Base-by-base conservation (phyloP, 306 rosid species). In the Biancaea sappan region DNA sequence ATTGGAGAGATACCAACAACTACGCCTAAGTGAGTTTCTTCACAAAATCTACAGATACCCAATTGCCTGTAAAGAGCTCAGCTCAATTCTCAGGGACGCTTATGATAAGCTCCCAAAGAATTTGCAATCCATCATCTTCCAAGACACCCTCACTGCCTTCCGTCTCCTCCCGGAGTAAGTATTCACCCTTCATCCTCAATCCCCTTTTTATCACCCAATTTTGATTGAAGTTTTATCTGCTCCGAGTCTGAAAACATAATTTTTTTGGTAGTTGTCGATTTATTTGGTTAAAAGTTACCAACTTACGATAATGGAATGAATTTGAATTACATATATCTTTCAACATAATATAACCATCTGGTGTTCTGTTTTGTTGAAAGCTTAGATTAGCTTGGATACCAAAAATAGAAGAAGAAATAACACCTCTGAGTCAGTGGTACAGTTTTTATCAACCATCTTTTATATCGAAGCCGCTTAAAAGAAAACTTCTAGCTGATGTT, bases 91-190 rank as follows among this genome's bases (percentile, higher is more conserved):
- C 8, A 77, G 84, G 41, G 67, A 74, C 25, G 90, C 90, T 78
- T 89, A 82, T 78, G 58, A 62, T 48, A 74, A 85, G 25, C 81
- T 88, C 14, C 94, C 96, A 67, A 94, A 94, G 72, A 79, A 78
- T 85, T 60, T 86, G 63, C 98, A 91, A 77, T 60, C 89, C 61
- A 67, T 85, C 26, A 19, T 94, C 80, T 84, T 82, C 76, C 85
- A 94, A 59, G 94, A 94, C 69, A 74, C 81, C 62, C 88, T 88
- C 84, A 29, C 88, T 14, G 96, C 98, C 82, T 91, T 94, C 77
- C 94, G 85, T 82, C 90, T 89, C 52, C 89, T 94, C 61, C 96
- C 97, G 5, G 61, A 86, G 98, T 93, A 80, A 48, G 84, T 66
- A 15, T 13, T n/a, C n/a, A n/a, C n/a, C n/a, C n/a, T 9, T 54